Evolutionary conservation across 1,139 yeast genomes (phyloP).

Genomic region (Yamadazyma sp.): DNA sequence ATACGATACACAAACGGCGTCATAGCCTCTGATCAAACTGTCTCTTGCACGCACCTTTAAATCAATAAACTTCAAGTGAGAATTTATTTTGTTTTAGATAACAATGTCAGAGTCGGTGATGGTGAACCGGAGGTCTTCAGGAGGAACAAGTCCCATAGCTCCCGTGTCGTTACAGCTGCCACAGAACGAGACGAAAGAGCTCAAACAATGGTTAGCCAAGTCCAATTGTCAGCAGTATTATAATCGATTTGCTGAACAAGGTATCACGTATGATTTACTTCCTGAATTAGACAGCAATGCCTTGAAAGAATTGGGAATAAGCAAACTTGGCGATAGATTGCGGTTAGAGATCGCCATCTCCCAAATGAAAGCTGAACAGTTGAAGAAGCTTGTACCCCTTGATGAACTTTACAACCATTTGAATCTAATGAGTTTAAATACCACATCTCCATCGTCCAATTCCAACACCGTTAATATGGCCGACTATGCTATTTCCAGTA

Average conservation of each 20-base stretch:
- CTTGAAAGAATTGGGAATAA: constrained; percentile 72
- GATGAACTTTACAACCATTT: constrained; percentile 29
- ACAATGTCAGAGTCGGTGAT: constrained; percentile 4
- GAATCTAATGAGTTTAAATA: constrained; percentile 16
- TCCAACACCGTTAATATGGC: constrained; percentile 8
- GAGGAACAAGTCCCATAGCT: neutral
- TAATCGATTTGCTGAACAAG: constrained; percentile 42
- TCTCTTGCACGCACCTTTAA: no score
- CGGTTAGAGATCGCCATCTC: constrained; percentile 57
- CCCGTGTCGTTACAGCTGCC: constrained; percentile 8
- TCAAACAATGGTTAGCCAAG: constrained; percentile 38
- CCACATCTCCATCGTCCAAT: constrained; percentile 10
- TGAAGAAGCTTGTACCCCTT: constrained; percentile 33
- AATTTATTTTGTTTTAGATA: neutral
- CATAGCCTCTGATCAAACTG: no score
- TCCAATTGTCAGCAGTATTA: constrained; percentile 39
- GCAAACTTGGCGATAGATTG: constrained; percentile 79
- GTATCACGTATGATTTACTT: constrained; percentile 59
- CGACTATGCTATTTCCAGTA: constrained; percentile 12
- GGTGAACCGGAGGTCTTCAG: neutral
- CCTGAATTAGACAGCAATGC: constrained; percentile 67
- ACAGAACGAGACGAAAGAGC: constrained; percentile 18
- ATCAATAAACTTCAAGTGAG: no score
- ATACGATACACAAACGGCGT: no score
- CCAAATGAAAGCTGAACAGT: constrained; percentile 36